Base-by-base conservation (phyloP, 2,329 filamentous ascomycete genomes). In the Domatiomyces globalis region DNA sequence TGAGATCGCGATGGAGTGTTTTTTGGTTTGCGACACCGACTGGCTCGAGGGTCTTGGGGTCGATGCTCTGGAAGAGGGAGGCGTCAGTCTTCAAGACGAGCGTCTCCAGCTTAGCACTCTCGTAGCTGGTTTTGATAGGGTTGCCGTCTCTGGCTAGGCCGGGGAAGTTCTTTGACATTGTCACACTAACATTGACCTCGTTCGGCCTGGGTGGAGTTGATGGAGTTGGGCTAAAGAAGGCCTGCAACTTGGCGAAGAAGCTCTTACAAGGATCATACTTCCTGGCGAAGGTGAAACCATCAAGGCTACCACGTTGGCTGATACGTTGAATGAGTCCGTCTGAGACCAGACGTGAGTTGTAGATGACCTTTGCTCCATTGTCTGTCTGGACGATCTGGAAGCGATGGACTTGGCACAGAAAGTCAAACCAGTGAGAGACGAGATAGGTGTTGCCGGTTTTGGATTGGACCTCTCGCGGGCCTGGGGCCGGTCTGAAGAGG, bases 371-470 rank as follows among this genome's bases (percentile, higher is more conserved):
- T 18, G 20, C 45, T 10, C 20, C 19, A 25, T 22, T 2, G 45
- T 47, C 45, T 4, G 33, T 15, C 33, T 70, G 68, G 8, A 63
- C 54, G 29, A 90, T 83, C 52, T 86, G 75, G 63, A 90, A 90
- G 25, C 78, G 79, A 67, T 90, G 84, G 1, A 79, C 73, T 51
- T 85, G 78, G 2, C 79, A 76, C 44, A 60, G 56, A 5, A 84
- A 84, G 63, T 92, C 87, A 58, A 92, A 92, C 86, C 86, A 92
- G 64, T 92, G 85, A 1, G 74, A 77, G 10, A 82, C 72, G 29
- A 73, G 70, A 60, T 81, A 81, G 0, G 73, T 77, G 12, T 67
- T 68, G n/a, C 80, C 79, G 2, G 72, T 71, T 2, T 76, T 66
- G 0, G 78, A 80, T n/a, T 80, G 71, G 2, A 87, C 67, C 39